phyloP scores from a whole-genome alignment of 352 stramenopile genomes.

The Pythium volutum region DNA sequence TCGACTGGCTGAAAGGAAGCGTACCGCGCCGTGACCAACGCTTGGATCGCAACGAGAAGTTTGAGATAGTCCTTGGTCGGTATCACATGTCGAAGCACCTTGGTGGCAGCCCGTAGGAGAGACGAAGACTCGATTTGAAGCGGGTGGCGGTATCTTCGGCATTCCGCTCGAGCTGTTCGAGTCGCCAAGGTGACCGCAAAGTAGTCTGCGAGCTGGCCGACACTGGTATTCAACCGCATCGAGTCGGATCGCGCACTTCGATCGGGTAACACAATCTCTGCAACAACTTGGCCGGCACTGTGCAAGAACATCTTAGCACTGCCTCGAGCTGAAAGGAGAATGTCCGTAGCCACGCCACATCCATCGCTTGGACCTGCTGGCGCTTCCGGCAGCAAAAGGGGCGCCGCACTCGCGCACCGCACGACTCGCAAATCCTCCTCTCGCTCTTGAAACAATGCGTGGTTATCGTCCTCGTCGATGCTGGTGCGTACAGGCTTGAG shows the following conservation, averaged over 20 bases:
- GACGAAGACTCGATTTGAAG: constrained; percentile 10
- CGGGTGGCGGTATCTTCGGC: constrained; percentile 15
- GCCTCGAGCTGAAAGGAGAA: constrained; percentile 6
- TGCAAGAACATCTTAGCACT: constrained; percentile 7
- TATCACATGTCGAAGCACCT: constrained; percentile 14
- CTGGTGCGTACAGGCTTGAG: constrained; percentile 13
- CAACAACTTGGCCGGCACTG: constrained; percentile 4
- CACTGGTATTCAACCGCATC: neutral
- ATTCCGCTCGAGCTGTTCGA: constrained; percentile 1
- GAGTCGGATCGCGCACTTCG: neutral
- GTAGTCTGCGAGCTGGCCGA: neutral
- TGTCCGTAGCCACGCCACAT: neutral
- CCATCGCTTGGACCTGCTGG: neutral
- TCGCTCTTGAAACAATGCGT: constrained; percentile 5
- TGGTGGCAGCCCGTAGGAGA: constrained; percentile 3
- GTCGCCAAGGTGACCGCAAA: neutral
- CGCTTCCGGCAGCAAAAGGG: neutral
- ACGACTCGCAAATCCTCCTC: constrained; percentile 17
- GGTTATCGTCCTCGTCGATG: neutral
- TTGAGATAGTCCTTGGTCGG: constrained; percentile 6
- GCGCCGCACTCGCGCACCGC: constrained; percentile 11
- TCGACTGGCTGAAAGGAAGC: neutral
- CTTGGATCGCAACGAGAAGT: constrained; percentile 4
- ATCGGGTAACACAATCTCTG: constrained; percentile 6
- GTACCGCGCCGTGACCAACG: neutral